Percentiles rank a stretch among this genome's conserved stretches.
Evolutionary conservation across 345 rosid genomes (phyloP).

Genomic region (Hibiscus syriacus): DNA sequence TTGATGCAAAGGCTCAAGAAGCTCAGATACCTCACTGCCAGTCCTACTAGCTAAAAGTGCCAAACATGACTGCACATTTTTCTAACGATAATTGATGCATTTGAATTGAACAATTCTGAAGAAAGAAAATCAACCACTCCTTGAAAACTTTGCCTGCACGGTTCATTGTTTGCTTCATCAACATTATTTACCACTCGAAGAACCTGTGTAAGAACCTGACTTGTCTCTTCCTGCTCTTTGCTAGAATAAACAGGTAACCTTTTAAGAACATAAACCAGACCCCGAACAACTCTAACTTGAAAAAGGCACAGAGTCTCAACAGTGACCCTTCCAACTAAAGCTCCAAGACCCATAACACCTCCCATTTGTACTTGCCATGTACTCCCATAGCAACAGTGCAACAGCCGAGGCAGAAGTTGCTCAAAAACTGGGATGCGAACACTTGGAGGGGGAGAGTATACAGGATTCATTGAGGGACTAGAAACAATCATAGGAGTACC

Average conservation of each 20-base stretch:
- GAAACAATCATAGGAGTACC: slow-evolving; percentile 94
- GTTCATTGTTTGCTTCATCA: slow-evolving; percentile 91
- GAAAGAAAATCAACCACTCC: slow-evolving; percentile 93
- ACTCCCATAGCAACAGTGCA: slow-evolving; percentile 96
- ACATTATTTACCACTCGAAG: slow-evolving; percentile 95
- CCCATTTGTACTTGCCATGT: slow-evolving; percentile 99
- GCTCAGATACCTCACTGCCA: slow-evolving; percentile 95
- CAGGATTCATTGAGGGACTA: slow-evolving; percentile 98
- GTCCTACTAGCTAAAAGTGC: slow-evolving; percentile 95
- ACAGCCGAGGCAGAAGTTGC: slow-evolving; percentile 93
- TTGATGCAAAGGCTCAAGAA: slow-evolving; percentile 90
- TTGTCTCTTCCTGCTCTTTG: slow-evolving; percentile 96
- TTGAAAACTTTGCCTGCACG: slow-evolving; percentile 86
- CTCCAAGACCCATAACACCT: slow-evolving; percentile 97
- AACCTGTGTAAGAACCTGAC: slow-evolving; percentile 98
- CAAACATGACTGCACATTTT: slow-evolving; percentile 95
- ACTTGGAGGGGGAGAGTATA: slow-evolving; percentile 91
- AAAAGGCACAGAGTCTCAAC: slow-evolving; percentile 86
- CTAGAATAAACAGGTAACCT: slow-evolving; percentile 85
- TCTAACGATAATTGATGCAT: slow-evolving; percentile 76
- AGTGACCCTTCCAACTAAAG: slow-evolving; percentile 94
- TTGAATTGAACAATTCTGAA: slow-evolving; percentile 85
- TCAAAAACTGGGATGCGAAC: slow-evolving; percentile 90
- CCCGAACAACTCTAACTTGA: slow-evolving; percentile 82
- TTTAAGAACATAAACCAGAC: slow-evolving; percentile 86